Percentiles rank a stretch among this genome's conserved stretches.
phyloP scores from a whole-genome alignment of 2,329 filamentous ascomycete species.

The Pseudogymnoascus destructans region DNA sequence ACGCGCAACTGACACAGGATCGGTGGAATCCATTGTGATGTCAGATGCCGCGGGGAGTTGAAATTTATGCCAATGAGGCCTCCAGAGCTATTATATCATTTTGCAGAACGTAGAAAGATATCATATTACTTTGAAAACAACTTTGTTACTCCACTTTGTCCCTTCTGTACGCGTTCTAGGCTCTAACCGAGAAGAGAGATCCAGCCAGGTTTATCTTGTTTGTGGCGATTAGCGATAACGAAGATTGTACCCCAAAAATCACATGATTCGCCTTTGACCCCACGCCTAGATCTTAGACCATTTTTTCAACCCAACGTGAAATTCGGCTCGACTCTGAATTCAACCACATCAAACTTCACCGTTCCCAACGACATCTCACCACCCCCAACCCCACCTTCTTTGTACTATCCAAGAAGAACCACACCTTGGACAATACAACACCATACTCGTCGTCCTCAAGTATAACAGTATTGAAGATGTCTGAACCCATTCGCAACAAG shows the following conservation, averaged over 20 bases:
- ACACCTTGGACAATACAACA: constrained; percentile 1
- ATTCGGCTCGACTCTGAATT: constrained; percentile 7
- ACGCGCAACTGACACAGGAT: constrained; percentile 19
- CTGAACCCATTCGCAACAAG: constrained; percentile 56
- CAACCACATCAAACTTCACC: constrained; percentile 1
- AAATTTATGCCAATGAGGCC: constrained; percentile 5
- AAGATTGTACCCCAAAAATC: neutral
- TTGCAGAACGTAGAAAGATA: neutral
- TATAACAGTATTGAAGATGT: constrained; percentile 34
- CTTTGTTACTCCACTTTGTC: neutral
- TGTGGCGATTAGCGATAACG: constrained; percentile 9
- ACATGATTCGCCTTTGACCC: constrained; percentile 8
- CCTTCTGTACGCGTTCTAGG: neutral
- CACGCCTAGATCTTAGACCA: constrained; percentile 10
- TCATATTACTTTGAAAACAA: neutral
- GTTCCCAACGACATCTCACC: constrained; percentile 8
- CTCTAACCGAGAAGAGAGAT: neutral
- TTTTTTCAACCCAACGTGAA: constrained; percentile 9
- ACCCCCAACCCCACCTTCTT: constrained; percentile 4
- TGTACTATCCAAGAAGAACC: constrained; percentile 6
- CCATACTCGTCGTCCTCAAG: neutral
- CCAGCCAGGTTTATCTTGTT: constrained; percentile 4
- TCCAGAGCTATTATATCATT: neutral
- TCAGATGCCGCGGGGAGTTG: neutral
- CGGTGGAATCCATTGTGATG: constrained; percentile 20